Conservation (phyloP, 371 early-diverging fungal genomes). For the Cokeromyces recurvatus region DNA sequence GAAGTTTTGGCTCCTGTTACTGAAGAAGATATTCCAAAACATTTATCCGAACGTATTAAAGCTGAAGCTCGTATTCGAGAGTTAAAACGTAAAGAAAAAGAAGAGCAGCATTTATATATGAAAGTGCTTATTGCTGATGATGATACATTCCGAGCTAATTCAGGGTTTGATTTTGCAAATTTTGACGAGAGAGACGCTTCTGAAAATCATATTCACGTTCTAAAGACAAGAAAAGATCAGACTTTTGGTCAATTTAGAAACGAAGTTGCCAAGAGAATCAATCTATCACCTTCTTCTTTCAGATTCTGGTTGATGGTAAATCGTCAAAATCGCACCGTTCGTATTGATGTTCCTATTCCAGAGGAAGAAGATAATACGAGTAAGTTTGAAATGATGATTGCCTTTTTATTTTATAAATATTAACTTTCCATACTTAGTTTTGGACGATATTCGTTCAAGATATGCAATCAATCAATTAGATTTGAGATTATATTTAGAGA, state of each 20-base stretch:
- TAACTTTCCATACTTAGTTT: too few relatives aligned
- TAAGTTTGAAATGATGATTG: neutral
- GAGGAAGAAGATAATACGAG: constrained; percentile 15
- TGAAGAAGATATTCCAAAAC: constrained; percentile 71
- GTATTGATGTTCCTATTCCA: constrained; percentile 73
- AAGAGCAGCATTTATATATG: constrained; percentile 66
- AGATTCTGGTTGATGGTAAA: constrained; percentile 85
- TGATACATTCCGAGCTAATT: constrained; percentile 59
- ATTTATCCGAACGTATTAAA: constrained; percentile 57
- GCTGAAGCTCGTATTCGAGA: constrained; percentile 51
- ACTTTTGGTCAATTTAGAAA: constrained; percentile 30
- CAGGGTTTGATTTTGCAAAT: constrained; percentile 75
- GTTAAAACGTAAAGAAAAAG: constrained; percentile 52
- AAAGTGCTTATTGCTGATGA: constrained; percentile 58
- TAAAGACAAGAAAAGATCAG: constrained; percentile 24
- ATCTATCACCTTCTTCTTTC: constrained; percentile 47
- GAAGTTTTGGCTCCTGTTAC: constrained; percentile 67
- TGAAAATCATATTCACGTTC: constrained; percentile 3
- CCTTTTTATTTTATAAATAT: constrained; percentile 1
- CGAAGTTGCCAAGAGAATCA: constrained; percentile 23
- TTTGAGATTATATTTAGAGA: constrained; percentile 26
- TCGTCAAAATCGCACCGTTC: constrained; percentile 87
- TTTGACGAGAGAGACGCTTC: constrained; percentile 26
- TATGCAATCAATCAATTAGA: constrained; percentile 16
- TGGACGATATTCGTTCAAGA: constrained; percentile 21